Evolutionary conservation across 129 eudicot genomes (phyloP).

Genomic region (Flaveria robusta): DNA sequence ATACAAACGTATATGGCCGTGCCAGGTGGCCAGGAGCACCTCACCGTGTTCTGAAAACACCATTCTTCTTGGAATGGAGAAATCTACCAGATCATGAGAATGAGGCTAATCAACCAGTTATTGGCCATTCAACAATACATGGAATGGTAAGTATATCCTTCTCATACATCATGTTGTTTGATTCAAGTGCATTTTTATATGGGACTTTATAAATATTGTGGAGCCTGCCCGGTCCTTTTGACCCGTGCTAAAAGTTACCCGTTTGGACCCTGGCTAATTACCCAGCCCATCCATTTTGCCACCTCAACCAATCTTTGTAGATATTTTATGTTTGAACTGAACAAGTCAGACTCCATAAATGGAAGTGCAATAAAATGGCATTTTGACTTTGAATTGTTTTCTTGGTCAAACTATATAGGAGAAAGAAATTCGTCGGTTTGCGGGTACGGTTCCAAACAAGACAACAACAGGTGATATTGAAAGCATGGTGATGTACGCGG

Average conservation of each 20-base stretch:
- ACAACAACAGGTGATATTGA: slow-evolving; percentile 83
- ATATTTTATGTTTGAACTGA: too few relatives aligned
- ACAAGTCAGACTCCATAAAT: neutral
- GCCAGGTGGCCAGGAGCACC: slow-evolving; percentile 98
- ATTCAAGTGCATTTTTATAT: neutral
- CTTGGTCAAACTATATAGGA: slow-evolving; percentile 46
- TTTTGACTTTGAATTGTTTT: slow-evolving; percentile 13
- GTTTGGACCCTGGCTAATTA: neutral
- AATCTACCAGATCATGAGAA: slow-evolving; percentile 60
- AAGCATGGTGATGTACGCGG: slow-evolving; percentile 94
- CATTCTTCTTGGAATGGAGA: slow-evolving; percentile 74
- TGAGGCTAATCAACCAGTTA: slow-evolving; percentile 71
- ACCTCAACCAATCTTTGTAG: neutral
- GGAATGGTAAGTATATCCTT: slow-evolving; percentile 49
- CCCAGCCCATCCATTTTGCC: neutral
- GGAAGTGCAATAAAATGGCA: neutral
- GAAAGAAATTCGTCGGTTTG: slow-evolving; percentile 71
- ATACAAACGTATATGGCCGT: slow-evolving; percentile 85
- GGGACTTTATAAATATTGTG: neutral
- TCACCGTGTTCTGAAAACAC: slow-evolving; percentile 75
- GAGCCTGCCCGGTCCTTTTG: neutral
- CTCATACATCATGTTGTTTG: neutral
- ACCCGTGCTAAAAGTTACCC: neutral
- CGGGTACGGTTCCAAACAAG: slow-evolving; percentile 79
- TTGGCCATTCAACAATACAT: slow-evolving; percentile 74